Base-by-base conservation (phyloP, 805 yeast species). In the Cyberlindnera misumaiensis region DNA sequence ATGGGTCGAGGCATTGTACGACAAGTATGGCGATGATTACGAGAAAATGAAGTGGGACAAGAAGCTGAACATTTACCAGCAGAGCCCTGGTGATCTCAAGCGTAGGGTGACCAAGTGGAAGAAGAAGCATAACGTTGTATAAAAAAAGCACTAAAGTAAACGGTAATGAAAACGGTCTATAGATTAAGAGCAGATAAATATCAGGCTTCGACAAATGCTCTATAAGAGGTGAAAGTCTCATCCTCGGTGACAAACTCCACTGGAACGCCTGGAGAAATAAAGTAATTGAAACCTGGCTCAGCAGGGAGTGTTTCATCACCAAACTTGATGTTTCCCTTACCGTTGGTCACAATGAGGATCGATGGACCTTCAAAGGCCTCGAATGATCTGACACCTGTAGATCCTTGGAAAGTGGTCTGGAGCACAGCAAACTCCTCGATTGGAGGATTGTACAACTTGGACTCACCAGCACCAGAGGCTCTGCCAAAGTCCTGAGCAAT, bases 391-490 rank as follows among this genome's bases (percentile, higher is more conserved):
- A 56, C 59, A 49, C 76, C 68, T 32, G 71, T 73, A 10, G 69
- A 56, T 30, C 64, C 58, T 36, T 70, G 67, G 54, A 82, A 80
- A 33, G 75, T 73, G 32, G 90, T 81, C 64, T 85, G 88, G 55
- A 93, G 71, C n/a, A 93, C 97, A 5, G 96, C 73, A 56, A 93
- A 93, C 68, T 93, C 99, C 45, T 80, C 95, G 57, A 93, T 93
- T 42, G 99, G 99, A 26, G 99, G 99, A 60, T 93, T 83, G 64
- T 80, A 93, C 49, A 89, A 66, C 28, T 70, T 71, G 14, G 81
- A 70, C 46, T 66, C 70, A 35, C 87, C 90, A 36, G 68, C 80
- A 45, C 93, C 93, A 10, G 66, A 55, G 16, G 84, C 72, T 63
- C 78, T 77, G 13, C 49, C 51, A 46, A 65, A 58, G 11, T 45